phyloP scores from a whole-genome alignment of 306 rosid genomes.

The Gastrolobium villosum region DNA sequence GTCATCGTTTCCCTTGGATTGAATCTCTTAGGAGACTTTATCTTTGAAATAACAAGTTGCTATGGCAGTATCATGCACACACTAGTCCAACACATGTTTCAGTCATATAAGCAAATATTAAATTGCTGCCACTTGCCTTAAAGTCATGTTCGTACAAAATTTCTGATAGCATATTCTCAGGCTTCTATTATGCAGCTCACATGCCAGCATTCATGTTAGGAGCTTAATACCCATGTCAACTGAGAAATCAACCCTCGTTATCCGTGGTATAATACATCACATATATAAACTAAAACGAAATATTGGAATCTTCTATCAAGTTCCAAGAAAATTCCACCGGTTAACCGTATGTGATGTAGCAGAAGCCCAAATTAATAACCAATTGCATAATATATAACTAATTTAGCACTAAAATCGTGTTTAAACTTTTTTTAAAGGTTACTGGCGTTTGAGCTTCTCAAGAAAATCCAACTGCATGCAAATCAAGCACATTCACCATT shows the following conservation, averaged over 20 bases:
- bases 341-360: background rate
- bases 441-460: constrained; percentile 16
- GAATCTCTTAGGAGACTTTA: constrained; percentile 1
- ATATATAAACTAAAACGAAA: constrained; percentile 16
- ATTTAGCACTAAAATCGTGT: background rate
- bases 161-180: constrained; percentile 33
- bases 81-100: constrained; percentile 20
- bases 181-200: constrained; percentile 41
- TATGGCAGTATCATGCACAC: constrained; percentile 3
- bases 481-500: background rate
- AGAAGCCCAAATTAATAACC: constrained; percentile 5
- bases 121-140: constrained; percentile 24
- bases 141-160: constrained; percentile 32
- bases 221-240: constrained; percentile 12
- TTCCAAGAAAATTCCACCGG: constrained; percentile 27
- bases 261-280: background rate
- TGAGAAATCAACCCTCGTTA: constrained; percentile 35
- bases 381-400: background rate
- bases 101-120: background rate
- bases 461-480: background rate
- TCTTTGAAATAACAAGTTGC: constrained; percentile 2
- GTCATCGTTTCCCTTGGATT: background rate
- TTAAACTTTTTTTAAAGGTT: background rate
- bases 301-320: constrained; percentile 4
- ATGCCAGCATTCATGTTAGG: constrained; percentile 42